Conservation (phyloP, 2,329 filamentous ascomycete genomes). For the Fusarium devonianum region DNA sequence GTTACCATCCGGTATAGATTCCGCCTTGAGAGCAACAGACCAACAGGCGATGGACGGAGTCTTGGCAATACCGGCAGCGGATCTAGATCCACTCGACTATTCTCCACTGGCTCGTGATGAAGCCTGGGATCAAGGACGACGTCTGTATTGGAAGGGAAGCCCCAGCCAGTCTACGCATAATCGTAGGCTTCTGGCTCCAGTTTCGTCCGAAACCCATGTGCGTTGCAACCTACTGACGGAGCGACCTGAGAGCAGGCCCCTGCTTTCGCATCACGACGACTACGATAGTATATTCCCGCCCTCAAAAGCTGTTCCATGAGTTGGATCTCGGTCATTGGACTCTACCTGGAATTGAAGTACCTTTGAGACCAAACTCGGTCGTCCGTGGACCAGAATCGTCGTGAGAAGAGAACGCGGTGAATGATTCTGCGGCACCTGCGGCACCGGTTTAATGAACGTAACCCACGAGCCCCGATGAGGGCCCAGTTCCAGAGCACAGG, state of each 20-base stretch:
- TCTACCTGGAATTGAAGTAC: background rate
- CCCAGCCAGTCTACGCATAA: slow-evolving; percentile 1
- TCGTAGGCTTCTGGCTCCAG: background rate
- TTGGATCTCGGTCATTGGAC: slow-evolving; percentile 2
- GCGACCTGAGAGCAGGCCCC: slow-evolving; percentile 2
- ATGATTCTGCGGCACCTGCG: no score
- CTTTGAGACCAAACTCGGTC: background rate
- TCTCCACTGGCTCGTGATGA: slow-evolving; percentile 7
- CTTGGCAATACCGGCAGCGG: slow-evolving; percentile 1
- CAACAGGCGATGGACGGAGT: background rate
- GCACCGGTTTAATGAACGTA: background rate
- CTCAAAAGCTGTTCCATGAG: no score
- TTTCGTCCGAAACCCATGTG: no score
- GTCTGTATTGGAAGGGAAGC: slow-evolving; percentile 1
- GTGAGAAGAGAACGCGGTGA: slow-evolving; percentile 5
- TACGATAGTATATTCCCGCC: no score
- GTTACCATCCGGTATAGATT: background rate
- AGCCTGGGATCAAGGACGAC: slow-evolving; percentile 1
- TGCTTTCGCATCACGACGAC: no score
- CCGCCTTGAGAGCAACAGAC: background rate
- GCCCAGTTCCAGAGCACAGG: background rate
- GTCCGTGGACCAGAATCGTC: background rate
- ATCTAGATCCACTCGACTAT: background rate
- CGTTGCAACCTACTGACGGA: background rate
- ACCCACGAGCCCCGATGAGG: slow-evolving; percentile 1